Evolutionary conservation across 129 eudicot genomes (phyloP), one percentile per base, ranked within the genome.

Genomic region (Saussurea involucrata): DNA sequence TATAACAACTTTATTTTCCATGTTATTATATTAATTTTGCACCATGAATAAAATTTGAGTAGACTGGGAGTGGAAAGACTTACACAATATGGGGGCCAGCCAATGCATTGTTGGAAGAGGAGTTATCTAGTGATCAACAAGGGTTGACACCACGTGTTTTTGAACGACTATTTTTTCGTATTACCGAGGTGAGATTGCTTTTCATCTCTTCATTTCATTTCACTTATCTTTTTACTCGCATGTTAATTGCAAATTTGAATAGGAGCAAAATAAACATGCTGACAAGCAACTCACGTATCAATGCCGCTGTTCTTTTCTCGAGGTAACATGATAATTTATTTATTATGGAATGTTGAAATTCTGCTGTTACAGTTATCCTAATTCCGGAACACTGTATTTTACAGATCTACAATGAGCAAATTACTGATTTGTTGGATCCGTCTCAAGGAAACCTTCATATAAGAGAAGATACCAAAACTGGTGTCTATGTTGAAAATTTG

Each of bases 51-150:
- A 90, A 95, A 92, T 21, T 10, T 78, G 71, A 73, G 81, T 77
- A 95, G 99, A 95, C 99, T 4, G 99, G 99, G 24, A 95, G 99
- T 71, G 99, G 99, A 21, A 95, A 95, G 65, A 95, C 99, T 0
- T 95, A 91, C 73, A 95, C 99, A 13, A 86, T 95, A 53, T 95
- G 99, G 99, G 99, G 99, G 72, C 94, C 96, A 15, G 83, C 97
- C 73, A 92, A 89, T 36, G 88, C 96, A 68, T 78, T 92, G 86
- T 82, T 79, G 85, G 96, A 83, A 60, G 87, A 91, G 4, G 83
- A 85, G 79, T 66, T 67, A 18, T 65, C 84, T 4, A 83, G 78
- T 83, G 92, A 95, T 75, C 91, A 89, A 76, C 96, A 89, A 78
- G 99, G 99, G 15, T 86, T 95, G 80, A 90, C 97, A 49, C 97